These are phyloP conservation scores for Echeveria elegans DNA, from an alignment of 164 flowering plant species.

Conservation along the genomic window DNA sequence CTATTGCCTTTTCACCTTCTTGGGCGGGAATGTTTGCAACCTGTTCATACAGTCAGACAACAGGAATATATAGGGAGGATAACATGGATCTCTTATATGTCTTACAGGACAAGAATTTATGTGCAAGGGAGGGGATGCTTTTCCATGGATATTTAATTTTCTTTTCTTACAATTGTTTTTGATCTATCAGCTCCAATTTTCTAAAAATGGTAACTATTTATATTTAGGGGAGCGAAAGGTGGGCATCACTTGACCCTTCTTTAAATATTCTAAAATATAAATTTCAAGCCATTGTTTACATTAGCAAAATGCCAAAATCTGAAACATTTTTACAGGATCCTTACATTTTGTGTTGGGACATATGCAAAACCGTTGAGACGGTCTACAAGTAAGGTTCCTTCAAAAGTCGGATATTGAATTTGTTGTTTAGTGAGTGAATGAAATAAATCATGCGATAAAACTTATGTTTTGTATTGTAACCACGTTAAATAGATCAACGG, in stretches of 20 bases:
- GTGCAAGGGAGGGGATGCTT: conserved; percentile 43
- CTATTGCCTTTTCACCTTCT: conserved; percentile 72
- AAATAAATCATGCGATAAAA: not conserved
- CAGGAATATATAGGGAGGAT: conserved; percentile 79
- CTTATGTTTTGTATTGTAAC: conserved; percentile 7
- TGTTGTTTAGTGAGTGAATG: not conserved
- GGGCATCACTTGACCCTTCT: conserved; percentile 1
- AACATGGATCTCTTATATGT: conserved; percentile 58
- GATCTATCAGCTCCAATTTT: conserved; percentile 64
- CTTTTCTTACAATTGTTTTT: not conserved
- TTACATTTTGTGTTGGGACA: conserved; percentile 19
- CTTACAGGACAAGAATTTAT: not conserved
- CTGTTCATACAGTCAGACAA: conserved; percentile 82
- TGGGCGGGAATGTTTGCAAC: conserved; percentile 74
- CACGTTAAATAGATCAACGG: conserved; percentile 83
- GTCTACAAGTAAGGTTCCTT: conserved; percentile 73
- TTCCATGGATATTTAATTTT: not conserved
- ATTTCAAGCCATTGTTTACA: not conserved
- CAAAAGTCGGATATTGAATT: not conserved
- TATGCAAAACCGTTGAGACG: conserved; percentile 6
- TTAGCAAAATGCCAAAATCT: no score
- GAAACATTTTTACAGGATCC: conserved; percentile 56
- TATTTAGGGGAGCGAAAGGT: conserved; percentile 94
- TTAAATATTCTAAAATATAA: not conserved
- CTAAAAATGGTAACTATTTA: conserved; percentile 84